phyloP scores from a whole-genome alignment of 2,329 filamentous ascomycete species.

The Monilinia aucupariae region DNA sequence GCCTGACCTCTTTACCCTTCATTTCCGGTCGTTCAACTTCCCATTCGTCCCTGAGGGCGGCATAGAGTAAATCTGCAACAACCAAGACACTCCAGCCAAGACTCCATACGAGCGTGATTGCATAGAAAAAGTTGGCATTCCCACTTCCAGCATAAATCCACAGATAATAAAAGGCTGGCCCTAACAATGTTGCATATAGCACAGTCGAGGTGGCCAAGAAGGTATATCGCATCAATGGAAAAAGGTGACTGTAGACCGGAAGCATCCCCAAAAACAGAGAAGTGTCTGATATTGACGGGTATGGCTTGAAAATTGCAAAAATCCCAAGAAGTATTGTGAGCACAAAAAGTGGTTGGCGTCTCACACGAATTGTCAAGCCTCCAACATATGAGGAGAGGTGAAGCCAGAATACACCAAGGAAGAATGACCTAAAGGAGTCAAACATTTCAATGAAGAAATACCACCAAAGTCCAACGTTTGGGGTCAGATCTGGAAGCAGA shows the following conservation, averaged over 20 bases:
- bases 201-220: slow-evolving; percentile 80
- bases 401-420: slow-evolving; percentile 96
- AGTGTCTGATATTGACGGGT: slow-evolving; percentile 86
- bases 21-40: slow-evolving; percentile 88
- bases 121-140: slow-evolving; percentile 99
- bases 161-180: slow-evolving; percentile 91
- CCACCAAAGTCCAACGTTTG: slow-evolving; percentile 97
- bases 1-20: slow-evolving; percentile 70
- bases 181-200: slow-evolving; percentile 81
- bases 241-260: slow-evolving; percentile 83
- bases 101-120: slow-evolving; percentile 98
- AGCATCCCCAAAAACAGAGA: slow-evolving; percentile 79
- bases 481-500: slow-evolving; percentile 83
- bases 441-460: slow-evolving; percentile 99
- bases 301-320: slow-evolving; percentile 94
- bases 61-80: slow-evolving; percentile 75
- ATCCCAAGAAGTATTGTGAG: slow-evolving; percentile 80
- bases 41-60: slow-evolving; percentile 86
- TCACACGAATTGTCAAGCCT: slow-evolving; percentile 75
- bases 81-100: slow-evolving; percentile 81
- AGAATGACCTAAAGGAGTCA: slow-evolving; percentile 94
- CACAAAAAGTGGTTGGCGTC: slow-evolving; percentile 80
- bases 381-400: slow-evolving; percentile 87
- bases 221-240: slow-evolving; percentile 88
- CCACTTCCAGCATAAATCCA: slow-evolving; percentile 98